These are phyloP conservation scores for Periconia sp. DNA, from an alignment of 2,329 filamentous ascomycete genomes.

Conservation along the genomic window DNA sequence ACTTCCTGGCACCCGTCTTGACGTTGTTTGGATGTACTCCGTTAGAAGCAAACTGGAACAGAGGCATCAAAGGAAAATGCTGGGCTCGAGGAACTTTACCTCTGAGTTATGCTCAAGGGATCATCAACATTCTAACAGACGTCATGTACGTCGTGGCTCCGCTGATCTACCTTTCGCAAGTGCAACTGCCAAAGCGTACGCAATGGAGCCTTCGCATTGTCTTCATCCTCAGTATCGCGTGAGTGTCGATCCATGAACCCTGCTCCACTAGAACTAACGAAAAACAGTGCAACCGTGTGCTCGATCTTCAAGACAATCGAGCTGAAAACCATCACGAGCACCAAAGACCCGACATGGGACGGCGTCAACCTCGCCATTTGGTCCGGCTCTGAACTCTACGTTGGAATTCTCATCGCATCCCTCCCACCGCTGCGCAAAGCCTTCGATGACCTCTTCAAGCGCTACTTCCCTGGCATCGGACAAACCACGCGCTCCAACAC, in stretches of 20 bases:
- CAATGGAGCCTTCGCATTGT: slow-evolving; percentile 7
- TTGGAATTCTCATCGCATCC: slow-evolving; percentile 7
- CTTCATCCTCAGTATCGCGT: slow-evolving; percentile 7
- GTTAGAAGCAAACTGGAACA: slow-evolving; percentile 5
- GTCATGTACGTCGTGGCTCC: slow-evolving; percentile 7
- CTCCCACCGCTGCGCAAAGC: slow-evolving; percentile 7
- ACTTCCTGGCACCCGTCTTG: slow-evolving; percentile 5
- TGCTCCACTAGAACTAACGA: not conserved
- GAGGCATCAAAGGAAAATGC: not conserved
- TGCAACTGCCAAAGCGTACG: slow-evolving; percentile 3
- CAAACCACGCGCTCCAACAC: not conserved
- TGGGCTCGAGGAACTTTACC: slow-evolving; percentile 2
- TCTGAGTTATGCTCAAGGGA: slow-evolving; percentile 3
- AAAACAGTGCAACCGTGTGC: slow-evolving; percentile 1
- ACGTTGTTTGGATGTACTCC: slow-evolving; percentile 5
- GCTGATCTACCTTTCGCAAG: slow-evolving; percentile 3
- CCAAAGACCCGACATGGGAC: not conserved
- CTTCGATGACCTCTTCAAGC: slow-evolving; percentile 3
- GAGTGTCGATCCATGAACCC: not conserved
- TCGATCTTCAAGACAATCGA: slow-evolving; percentile 8
- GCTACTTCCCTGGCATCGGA: not conserved
- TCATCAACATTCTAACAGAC: slow-evolving; percentile 8
- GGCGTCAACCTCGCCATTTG: slow-evolving; percentile 1
- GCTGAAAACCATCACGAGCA: not conserved
- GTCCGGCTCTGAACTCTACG: slow-evolving; percentile 2